Evolutionary conservation across 1,284 basidiomycete genomes (phyloP).

Genomic region (Microbotryum silenes-acaulis): DNA sequence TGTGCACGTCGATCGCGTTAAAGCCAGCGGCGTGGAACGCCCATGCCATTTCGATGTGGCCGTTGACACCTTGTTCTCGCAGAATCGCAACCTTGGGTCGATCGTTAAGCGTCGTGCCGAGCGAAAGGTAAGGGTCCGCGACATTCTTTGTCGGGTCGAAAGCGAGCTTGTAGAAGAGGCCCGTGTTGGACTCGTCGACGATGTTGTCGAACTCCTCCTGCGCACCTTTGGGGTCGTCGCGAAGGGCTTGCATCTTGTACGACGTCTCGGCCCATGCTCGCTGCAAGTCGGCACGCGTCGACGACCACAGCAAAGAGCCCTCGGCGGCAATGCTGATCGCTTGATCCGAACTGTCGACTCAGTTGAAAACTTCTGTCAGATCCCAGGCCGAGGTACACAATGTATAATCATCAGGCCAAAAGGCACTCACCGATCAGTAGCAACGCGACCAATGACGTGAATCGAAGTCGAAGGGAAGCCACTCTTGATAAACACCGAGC

Average conservation of each 20-base stretch:
- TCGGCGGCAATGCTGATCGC: slow-evolving; percentile 54
- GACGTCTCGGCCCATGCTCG: slow-evolving; percentile 89
- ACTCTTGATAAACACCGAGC: slow-evolving; percentile 54
- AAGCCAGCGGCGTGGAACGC: slow-evolving; percentile 90
- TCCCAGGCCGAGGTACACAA: no score
- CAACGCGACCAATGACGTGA: slow-evolving; percentile 65
- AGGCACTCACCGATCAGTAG: slow-evolving; percentile 37
- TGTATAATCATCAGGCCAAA: no score
- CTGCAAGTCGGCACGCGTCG: slow-evolving; percentile 66
- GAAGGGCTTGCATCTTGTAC: slow-evolving; percentile 78
- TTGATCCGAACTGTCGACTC: slow-evolving; percentile 47
- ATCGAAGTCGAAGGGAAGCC: slow-evolving; percentile 68
- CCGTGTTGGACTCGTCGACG: slow-evolving; percentile 53
- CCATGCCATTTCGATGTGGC: slow-evolving; percentile 98
- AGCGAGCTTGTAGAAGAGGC: slow-evolving; percentile 69
- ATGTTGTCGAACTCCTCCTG: slow-evolving; percentile 79
- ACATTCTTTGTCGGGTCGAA: slow-evolving; percentile 48
- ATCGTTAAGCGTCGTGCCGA: slow-evolving; percentile 39
- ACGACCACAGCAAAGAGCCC: slow-evolving; percentile 55
- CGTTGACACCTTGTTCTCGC: slow-evolving; percentile 97
- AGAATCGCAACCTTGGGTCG: slow-evolving; percentile 89
- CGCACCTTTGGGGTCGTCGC: slow-evolving; percentile 74
- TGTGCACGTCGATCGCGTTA: slow-evolving; percentile 90
- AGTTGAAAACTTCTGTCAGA: slow-evolving; percentile 17
- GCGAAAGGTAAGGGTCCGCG: slow-evolving; percentile 33